Conservation (phyloP, 2,329 filamentous ascomycete genomes). For the Aspergillus glaucus region DNA sequence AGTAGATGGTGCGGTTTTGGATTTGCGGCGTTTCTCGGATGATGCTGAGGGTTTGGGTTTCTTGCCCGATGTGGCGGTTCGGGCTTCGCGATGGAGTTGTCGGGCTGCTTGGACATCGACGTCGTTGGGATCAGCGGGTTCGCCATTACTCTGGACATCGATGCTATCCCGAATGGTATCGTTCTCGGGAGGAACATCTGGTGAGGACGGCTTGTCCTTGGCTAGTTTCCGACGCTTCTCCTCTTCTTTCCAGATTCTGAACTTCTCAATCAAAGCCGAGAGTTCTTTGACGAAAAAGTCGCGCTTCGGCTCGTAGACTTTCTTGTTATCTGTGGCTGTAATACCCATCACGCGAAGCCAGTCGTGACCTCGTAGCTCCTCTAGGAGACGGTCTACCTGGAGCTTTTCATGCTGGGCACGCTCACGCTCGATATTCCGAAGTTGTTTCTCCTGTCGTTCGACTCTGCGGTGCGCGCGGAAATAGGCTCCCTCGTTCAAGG, state of each 20-base stretch:
- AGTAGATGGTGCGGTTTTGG: conserved; percentile 1
- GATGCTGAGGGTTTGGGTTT: conserved; percentile 16
- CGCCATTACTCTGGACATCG: conserved; percentile 36
- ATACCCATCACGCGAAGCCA: conserved; percentile 92
- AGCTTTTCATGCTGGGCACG: conserved; percentile 61
- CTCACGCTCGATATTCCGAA: conserved; percentile 62
- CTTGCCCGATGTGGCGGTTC: conserved; percentile 46
- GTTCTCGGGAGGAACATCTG: conserved; percentile 35
- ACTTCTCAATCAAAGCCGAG: conserved; percentile 75
- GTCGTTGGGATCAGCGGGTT: conserved; percentile 61
- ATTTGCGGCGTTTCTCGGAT: conserved; percentile 8
- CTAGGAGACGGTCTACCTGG: conserved; percentile 62
- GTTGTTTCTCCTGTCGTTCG: conserved; percentile 61
- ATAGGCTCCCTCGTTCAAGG: conserved; percentile 51
- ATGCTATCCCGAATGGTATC: conserved; percentile 11
- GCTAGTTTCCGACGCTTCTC: conserved; percentile 77
- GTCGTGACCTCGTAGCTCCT: conserved; percentile 81
- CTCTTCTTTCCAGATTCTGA: conserved; percentile 78
- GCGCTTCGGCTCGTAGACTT: conserved; percentile 77
- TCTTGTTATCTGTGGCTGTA: conserved; percentile 77
- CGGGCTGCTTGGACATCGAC: conserved; percentile 65
- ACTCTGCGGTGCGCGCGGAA: conserved; percentile 54
- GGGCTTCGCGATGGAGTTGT: conserved; percentile 68
- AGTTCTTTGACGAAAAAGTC: conserved; percentile 81
- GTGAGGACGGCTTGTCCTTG: conserved; percentile 52